Base-by-base conservation (phyloP, 208 protist species). In the Acanthamoeba healyi region DNA sequence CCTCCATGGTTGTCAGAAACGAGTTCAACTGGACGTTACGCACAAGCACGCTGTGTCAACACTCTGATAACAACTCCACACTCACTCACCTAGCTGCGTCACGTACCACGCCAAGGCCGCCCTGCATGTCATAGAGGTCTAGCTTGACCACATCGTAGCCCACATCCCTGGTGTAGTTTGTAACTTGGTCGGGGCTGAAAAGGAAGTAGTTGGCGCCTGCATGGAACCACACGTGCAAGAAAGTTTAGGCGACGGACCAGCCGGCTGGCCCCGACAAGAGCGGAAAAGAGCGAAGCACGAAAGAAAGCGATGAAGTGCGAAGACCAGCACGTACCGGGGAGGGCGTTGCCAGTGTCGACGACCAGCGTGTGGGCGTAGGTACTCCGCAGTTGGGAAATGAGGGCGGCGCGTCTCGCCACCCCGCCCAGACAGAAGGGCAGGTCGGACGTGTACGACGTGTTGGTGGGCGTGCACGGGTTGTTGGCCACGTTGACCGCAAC, bases 151-250 rank as follows among this genome's bases (percentile, higher is more conserved):
- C 74, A 42, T 84, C 74, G 46, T 84, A 84, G 74, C n/a, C 44
- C 26, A 56, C 74, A 29, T 56, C 26, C 44, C 36, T 49, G 32
- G 44, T 56, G 44, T 38, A 84, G 44, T 56, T 49, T 7, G 74
- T 84, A 22, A 84, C 74, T 29, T 38, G 26, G 9, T 84, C 42
- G 10, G 74, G 29, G 17, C 44, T 84, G 74, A 84, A 84, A 5
- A 84, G 74, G 74, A 84, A 84, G 29, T 84, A 84, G 32, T 84
- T 84, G 24, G 74, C 74, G 29, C 74, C 74, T 84, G 74, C 42
- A 12, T 5, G 32, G 32, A 38, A 6, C 14, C 32, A 34, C 63
- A n/a, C 34, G 58, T 67, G 58, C 22, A 67, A 54, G 10, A 54
- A 6, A 54, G 10, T 15, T 15, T 19, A 54, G 10, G 15, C 10